Percentiles rank a stretch among this genome's conserved stretches.
These are phyloP conservation scores for Leccinum imitatum DNA, from an alignment of 768 basidiomycete genomes.

Conservation along the genomic window DNA sequence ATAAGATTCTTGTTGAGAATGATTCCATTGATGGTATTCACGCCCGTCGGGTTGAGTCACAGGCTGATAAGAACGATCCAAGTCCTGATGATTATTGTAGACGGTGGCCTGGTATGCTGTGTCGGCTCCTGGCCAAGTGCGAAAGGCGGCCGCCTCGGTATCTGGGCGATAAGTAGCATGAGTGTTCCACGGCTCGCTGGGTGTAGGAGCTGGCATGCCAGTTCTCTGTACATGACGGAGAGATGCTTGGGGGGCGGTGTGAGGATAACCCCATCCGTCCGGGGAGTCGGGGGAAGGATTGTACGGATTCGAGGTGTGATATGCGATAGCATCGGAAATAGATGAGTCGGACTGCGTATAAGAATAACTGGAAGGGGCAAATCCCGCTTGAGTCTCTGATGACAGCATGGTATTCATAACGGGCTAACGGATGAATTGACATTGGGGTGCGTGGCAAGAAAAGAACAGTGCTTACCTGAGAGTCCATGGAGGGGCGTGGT, in stretches of 20 bases:
- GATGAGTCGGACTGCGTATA: conserved; percentile 44
- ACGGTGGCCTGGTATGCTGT: conserved; percentile 34
- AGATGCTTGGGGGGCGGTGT: conserved; percentile 32
- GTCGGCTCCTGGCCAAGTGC: conserved; percentile 47
- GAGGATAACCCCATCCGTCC: conserved; percentile 56
- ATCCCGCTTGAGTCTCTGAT: conserved; percentile 35
- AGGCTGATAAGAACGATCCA: conserved; percentile 38
- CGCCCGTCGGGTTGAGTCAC: conserved; percentile 38
- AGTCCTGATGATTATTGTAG: conserved; percentile 28
- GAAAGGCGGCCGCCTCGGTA: conserved; percentile 41
- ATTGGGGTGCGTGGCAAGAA: neutral
- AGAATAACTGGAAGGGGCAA: conserved; percentile 42
- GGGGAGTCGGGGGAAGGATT: conserved; percentile 43
- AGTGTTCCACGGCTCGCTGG: conserved; percentile 24
- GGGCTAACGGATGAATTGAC: conserved; percentile 19
- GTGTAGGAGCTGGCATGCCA: conserved; percentile 17
- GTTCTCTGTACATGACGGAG: conserved; percentile 39
- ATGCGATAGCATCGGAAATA: conserved; percentile 41
- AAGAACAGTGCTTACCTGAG: conserved; percentile 39
- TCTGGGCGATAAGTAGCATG: conserved; percentile 31
- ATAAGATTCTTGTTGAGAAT: conserved; percentile 27
- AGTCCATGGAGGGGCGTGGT: conserved; percentile 34
- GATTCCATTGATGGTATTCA: conserved; percentile 35
- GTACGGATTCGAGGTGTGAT: conserved; percentile 43
- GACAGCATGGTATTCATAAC: conserved; percentile 42